Evolutionary conservation across 139 green algal species (phyloP).

Genomic region (Zygnema cylindricum): DNA sequence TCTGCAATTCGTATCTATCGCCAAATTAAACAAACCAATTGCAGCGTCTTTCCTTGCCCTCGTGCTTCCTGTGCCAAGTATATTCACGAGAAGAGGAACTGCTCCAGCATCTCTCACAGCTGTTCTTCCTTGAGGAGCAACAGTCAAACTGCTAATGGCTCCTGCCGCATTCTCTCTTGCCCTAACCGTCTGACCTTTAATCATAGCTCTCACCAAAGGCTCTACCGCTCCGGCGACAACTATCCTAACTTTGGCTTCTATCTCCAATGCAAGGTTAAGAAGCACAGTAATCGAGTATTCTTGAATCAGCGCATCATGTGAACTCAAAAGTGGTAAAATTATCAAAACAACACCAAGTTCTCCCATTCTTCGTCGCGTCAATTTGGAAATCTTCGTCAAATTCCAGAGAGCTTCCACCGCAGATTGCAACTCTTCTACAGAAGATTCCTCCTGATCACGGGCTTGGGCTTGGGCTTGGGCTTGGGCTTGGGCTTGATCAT

Average conservation of each 20-base stretch:
- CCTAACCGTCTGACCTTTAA: background rate
- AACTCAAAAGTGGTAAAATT: background rate
- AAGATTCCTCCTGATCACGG: background rate
- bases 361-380: background rate
- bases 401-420: background rate
- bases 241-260: slow-evolving; percentile 13
- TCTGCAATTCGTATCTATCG: background rate
- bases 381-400: background rate
- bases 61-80: slow-evolving; percentile 11
- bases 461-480: too few species aligned
- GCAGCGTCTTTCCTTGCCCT: slow-evolving; percentile 19
- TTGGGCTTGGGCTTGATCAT: background rate
- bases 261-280: slow-evolving; percentile 34
- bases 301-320: background rate
- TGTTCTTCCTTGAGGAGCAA: background rate
- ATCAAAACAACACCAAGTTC: background rate
- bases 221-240: slow-evolving; percentile 15
- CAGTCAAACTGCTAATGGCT: background rate
- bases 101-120: background rate
- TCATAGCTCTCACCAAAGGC: background rate
- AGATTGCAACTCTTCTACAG: background rate
- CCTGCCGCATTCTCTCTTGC: slow-evolving; percentile 15
- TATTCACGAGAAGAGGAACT: slow-evolving; percentile 13
- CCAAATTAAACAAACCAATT: slow-evolving; percentile 37
- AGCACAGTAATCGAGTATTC: slow-evolving; percentile 16